Percentiles rank a stretch among this genome's conserved stretches.
Conservation (phyloP, 345 rosid species). For the Rhodomyrtus tomentosa region DNA sequence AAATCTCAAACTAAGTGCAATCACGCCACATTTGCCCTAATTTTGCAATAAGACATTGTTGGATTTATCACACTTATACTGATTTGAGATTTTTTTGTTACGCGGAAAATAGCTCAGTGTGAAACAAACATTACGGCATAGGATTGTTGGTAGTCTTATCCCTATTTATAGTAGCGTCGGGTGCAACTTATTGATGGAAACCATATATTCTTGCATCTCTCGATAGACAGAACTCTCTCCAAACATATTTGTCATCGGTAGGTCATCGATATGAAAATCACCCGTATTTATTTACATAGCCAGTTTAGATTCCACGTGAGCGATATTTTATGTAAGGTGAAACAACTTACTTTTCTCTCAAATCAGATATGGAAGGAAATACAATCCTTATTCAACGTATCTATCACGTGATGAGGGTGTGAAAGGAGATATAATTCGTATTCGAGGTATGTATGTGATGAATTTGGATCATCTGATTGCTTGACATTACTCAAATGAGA, state of each 20-base stretch:
- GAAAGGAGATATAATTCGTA: not conserved
- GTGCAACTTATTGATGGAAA: rapidly evolving
- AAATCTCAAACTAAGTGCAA: too few relatives aligned
- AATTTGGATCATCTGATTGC: too few relatives aligned
- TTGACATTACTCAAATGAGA: too few relatives aligned
- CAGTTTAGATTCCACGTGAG: rapidly evolving
- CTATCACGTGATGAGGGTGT: not conserved
- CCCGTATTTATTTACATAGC: rapidly evolving
- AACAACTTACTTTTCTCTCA: not conserved
- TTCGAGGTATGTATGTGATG: too few relatives aligned
- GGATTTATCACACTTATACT: not conserved
- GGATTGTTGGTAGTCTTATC: not conserved
- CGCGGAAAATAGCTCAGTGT: not conserved
- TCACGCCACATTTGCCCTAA: not conserved
- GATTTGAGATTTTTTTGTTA: rapidly evolving
- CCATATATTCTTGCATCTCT: not conserved
- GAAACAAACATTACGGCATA: rapidly evolving
- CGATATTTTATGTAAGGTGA: not conserved
- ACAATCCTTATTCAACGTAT: not conserved
- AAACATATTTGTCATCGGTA: not conserved
- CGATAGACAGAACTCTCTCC: rapidly evolving
- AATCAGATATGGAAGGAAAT: not conserved
- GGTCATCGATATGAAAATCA: not conserved
- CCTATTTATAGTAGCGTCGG: too few relatives aligned
- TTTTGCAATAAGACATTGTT: not conserved